phyloP scores from a whole-genome alignment of 768 basidiomycete species.

The Rhodotorula graminis region DNA sequence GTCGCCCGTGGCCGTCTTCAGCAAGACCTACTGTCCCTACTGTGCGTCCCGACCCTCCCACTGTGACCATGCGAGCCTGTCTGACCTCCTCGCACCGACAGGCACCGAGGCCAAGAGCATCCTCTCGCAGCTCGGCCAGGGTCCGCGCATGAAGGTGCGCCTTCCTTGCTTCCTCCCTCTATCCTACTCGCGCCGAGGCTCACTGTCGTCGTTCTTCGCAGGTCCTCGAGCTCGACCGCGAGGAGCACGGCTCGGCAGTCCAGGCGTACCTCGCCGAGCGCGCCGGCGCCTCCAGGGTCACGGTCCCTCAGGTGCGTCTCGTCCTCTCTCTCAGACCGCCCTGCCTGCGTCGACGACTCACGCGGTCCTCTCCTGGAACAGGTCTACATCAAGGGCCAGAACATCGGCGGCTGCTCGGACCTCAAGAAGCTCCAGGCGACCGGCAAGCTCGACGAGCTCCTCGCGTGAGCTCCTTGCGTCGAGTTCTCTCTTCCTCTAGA shows the following conservation, averaged over 20 bases:
- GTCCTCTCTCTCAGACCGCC: no score
- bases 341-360: no score
- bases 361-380: no score
- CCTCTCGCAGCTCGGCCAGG: slow-evolving; percentile 14
- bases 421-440: slow-evolving; percentile 33
- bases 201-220: background rate
- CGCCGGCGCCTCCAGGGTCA: slow-evolving; percentile 18
- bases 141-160: slow-evolving; percentile 18
- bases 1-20: slow-evolving; percentile 18
- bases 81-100: background rate
- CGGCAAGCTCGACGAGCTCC: slow-evolving; percentile 33
- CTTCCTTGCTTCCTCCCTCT: background rate
- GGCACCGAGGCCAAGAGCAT: slow-evolving; percentile 28
- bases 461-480: slow-evolving; percentile 1
- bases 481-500: background rate
- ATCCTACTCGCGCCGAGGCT: no score
- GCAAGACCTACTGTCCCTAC: slow-evolving; percentile 35
- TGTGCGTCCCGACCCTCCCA: slow-evolving; percentile 1
- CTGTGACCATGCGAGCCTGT: no score
- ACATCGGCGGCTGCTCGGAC: slow-evolving; percentile 38
- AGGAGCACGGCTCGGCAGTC: slow-evolving; percentile 12
- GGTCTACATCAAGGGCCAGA: slow-evolving; percentile 40
- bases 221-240: slow-evolving; percentile 33
- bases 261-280: slow-evolving; percentile 29
- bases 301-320: slow-evolving; percentile 38